Evolutionary conservation across 2,329 filamentous ascomycete species (phyloP).

Genomic region (Drechslerella coelobrocha): DNA sequence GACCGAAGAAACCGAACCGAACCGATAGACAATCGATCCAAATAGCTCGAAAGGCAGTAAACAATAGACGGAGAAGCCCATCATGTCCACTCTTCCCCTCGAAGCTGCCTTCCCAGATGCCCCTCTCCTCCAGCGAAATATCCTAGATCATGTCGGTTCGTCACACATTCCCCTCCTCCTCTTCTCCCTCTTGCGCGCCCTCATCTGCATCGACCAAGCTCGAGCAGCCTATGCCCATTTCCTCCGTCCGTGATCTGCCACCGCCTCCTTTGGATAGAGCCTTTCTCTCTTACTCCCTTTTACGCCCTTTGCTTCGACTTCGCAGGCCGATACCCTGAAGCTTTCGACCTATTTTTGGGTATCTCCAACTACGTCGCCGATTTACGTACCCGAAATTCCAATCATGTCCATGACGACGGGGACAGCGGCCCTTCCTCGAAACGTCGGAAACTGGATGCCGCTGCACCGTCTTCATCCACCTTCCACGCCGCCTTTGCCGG

Average conservation of each 20-base stretch:
- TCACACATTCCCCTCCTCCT: not conserved
- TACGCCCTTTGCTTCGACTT: not conserved
- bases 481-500: slow-evolving; percentile 24
- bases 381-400: not conserved
- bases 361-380: slow-evolving; percentile 33
- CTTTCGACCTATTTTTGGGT: slow-evolving; percentile 14
- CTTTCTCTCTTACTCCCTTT: not conserved
- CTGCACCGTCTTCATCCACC: not conserved
- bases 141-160: slow-evolving; percentile 28
- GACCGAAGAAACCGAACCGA: no score
- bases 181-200: not conserved
- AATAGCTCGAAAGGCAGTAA: no score
- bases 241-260: not conserved
- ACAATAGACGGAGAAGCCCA: no score
- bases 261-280: not conserved
- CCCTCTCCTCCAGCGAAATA: slow-evolving; percentile 17
- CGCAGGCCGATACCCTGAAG: slow-evolving; percentile 16
- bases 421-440: slow-evolving; percentile 29
- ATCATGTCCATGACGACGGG: not conserved
- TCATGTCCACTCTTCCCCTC: slow-evolving; percentile 5
- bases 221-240: no score
- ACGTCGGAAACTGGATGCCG: slow-evolving; percentile 38
- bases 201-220: not conserved
- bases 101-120: slow-evolving; percentile 31
- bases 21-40: no score